These are phyloP conservation scores for Geoglossum glabrum DNA, from an alignment of 495 filamentous ascomycete genomes.

Conservation along the genomic window DNA sequence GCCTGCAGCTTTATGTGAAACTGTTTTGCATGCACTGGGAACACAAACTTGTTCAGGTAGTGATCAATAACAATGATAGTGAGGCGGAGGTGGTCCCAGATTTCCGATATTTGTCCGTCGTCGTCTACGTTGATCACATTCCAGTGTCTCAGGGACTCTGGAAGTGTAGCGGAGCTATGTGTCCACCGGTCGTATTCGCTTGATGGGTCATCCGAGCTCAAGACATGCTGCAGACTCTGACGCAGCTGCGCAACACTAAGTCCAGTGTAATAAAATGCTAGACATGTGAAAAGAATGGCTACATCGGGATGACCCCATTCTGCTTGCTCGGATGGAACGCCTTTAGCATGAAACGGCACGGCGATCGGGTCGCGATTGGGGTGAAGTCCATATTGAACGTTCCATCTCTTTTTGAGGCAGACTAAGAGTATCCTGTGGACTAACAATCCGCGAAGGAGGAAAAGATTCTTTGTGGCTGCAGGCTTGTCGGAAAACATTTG, in stretches of 20 bases:
- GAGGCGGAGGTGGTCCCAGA: conserved; percentile 21
- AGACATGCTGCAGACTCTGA: conserved; percentile 20
- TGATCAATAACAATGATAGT: conserved; percentile 25
- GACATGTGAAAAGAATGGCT: conserved; percentile 29
- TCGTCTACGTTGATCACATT: conserved; percentile 32
- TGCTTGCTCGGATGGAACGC: conserved; percentile 25
- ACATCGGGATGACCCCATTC: conserved; percentile 38
- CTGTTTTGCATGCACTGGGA: conserved; percentile 29
- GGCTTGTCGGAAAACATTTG: conserved; percentile 16
- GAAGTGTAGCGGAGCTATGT: conserved; percentile 16
- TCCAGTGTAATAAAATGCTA: conserved; percentile 31
- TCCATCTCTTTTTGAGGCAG: conserved; percentile 23
- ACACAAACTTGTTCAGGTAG: conserved; percentile 34
- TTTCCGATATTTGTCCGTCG: conserved; percentile 21
- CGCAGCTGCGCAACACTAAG: conserved; percentile 21
- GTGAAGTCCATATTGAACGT: conserved; percentile 26
- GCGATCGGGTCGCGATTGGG: conserved; percentile 22
- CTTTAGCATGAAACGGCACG: conserved; percentile 26
- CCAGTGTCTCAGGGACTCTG: conserved; percentile 22
- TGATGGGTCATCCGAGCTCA: conserved; percentile 31
- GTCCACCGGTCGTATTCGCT: conserved; percentile 28
- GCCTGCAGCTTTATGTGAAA: conserved; percentile 32
- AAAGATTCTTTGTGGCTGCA: conserved; percentile 16
- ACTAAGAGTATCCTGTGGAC: conserved; percentile 22
- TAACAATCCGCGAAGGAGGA: conserved; percentile 22